A percentile compares a stretch with the other conserved stretches of the same genome.
Evolutionary conservation across 768 basidiomycete genomes (phyloP).

Genomic region (Austroboletus festivus): DNA sequence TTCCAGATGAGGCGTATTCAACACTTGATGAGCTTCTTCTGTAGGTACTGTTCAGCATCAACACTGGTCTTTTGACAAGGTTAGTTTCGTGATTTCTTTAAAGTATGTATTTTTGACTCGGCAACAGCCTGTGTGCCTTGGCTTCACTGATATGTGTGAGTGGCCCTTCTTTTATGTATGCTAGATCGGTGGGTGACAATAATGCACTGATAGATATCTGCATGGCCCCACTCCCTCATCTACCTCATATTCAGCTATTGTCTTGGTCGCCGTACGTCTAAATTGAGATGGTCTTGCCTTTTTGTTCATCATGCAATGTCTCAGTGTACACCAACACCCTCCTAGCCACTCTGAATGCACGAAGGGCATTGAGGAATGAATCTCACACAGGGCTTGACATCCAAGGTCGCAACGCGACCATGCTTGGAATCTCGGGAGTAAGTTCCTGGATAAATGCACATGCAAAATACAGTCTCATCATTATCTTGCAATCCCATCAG

Average conservation of each 20-base stretch:
- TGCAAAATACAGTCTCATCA: not conserved
- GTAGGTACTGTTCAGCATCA: not conserved
- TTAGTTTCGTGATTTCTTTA: not conserved
- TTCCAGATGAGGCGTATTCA: not conserved
- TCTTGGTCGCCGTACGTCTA: not conserved
- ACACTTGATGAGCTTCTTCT: not conserved
- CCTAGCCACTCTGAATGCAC: not conserved
- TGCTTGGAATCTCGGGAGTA: not conserved
- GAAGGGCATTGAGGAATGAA: not conserved
- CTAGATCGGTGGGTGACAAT: not conserved
- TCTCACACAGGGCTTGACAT: not conserved
- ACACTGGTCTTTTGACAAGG: not conserved
- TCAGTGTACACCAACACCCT: not conserved
- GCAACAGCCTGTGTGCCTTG: not conserved
- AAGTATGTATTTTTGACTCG: not conserved
- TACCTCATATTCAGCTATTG: not conserved
- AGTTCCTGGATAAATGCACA: not conserved
- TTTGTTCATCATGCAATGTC: too few relatives aligned
- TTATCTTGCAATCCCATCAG: too few relatives aligned
- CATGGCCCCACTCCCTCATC: not conserved
- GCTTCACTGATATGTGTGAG: not conserved
- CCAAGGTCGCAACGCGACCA: not conserved
- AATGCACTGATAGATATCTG: not conserved
- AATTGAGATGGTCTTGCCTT: too few relatives aligned
- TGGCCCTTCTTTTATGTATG: not conserved